These are phyloP conservation scores for Rhinocladiella mackenziei DNA, from an alignment of 2,329 filamentous ascomycete species.

Conservation along the genomic window DNA sequence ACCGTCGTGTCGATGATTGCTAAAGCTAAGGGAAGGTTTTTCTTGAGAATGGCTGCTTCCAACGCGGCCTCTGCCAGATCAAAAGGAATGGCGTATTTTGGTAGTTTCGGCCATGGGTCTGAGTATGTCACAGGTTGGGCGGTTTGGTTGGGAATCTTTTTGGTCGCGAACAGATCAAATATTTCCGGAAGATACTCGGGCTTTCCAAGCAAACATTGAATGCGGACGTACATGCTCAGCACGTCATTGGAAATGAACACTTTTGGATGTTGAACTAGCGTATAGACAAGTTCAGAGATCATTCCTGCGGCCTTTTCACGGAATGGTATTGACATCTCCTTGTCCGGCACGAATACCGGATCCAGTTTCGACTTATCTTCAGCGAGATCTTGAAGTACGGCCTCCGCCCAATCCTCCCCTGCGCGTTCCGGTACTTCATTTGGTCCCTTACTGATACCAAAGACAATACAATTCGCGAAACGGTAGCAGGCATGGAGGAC, in stretches of 20 bases:
- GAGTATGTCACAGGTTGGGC: slow-evolving; percentile 58
- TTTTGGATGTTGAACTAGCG: slow-evolving; percentile 66
- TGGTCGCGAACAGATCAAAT: slow-evolving; percentile 77
- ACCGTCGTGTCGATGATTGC: slow-evolving; percentile 66
- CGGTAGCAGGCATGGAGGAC: slow-evolving; percentile 16
- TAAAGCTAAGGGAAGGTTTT: slow-evolving; percentile 73
- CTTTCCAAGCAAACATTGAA: slow-evolving; percentile 68
- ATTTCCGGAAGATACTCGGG: slow-evolving; percentile 74
- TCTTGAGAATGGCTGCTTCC: slow-evolving; percentile 71
- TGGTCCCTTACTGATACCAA: slow-evolving; percentile 19
- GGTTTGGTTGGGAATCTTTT: slow-evolving; percentile 62
- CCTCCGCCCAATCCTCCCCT: slow-evolving; percentile 38
- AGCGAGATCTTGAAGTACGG: slow-evolving; percentile 28
- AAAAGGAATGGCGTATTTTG: slow-evolving; percentile 68
- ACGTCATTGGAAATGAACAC: slow-evolving; percentile 74
- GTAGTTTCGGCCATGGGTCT: slow-evolving; percentile 62
- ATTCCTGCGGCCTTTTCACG: slow-evolving; percentile 39
- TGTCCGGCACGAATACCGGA: slow-evolving; percentile 24
- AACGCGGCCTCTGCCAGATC: slow-evolving; percentile 69
- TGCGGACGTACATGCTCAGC: slow-evolving; percentile 69
- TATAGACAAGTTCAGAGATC: slow-evolving; percentile 58
- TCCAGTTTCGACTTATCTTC: slow-evolving; percentile 24
- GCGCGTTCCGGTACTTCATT: slow-evolving; percentile 9
- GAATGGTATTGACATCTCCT: slow-evolving; percentile 31
- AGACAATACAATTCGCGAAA: slow-evolving; percentile 21